Conservation (phyloP, 352 stramenopile genomes). For the Globisporangium abappressorium region DNA sequence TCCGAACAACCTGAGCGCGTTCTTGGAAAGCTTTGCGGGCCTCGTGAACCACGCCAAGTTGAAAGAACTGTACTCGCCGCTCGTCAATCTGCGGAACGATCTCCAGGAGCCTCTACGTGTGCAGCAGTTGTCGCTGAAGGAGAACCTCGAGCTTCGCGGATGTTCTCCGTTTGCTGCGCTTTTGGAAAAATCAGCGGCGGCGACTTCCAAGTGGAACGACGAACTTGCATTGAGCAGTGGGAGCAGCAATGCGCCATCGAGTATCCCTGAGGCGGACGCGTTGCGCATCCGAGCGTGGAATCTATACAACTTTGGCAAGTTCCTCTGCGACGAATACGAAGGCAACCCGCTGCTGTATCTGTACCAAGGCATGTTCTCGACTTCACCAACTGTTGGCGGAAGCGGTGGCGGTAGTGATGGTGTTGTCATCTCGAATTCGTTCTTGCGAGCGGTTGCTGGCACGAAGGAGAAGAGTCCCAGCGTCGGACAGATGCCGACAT, state of each 20-base stretch:
- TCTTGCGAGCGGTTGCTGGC: slow-evolving; percentile 12
- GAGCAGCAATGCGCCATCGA: slow-evolving; percentile 12
- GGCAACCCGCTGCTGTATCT: slow-evolving; percentile 58
- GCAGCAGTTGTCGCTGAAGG: slow-evolving; percentile 58
- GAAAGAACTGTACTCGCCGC: slow-evolving; percentile 34
- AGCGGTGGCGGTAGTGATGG: not conserved
- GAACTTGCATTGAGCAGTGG: slow-evolving; percentile 16
- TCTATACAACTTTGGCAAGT: slow-evolving; percentile 50
- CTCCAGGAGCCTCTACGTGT: slow-evolving; percentile 25
- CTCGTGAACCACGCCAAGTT: slow-evolving; percentile 56
- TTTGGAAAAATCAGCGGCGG: slow-evolving; percentile 15
- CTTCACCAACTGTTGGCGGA: slow-evolving; percentile 21
- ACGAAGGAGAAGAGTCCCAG: not conserved
- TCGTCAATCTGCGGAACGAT: slow-evolving; percentile 27
- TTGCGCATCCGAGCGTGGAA: slow-evolving; percentile 61
- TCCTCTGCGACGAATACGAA: slow-evolving; percentile 59
- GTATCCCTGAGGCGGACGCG: slow-evolving; percentile 42
- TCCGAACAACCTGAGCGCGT: slow-evolving; percentile 24
- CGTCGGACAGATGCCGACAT: slow-evolving; percentile 17
- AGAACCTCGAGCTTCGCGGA: slow-evolving; percentile 67
- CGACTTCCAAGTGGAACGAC: slow-evolving; percentile 25
- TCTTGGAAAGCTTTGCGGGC: slow-evolving; percentile 45
- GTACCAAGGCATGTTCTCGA: slow-evolving; percentile 37
- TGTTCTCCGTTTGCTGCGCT: slow-evolving; percentile 52
- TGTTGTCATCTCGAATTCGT: slow-evolving; percentile 18